Conservation (phyloP, 176 grass and related monocot species). For the Aegilops longissima region DNA sequence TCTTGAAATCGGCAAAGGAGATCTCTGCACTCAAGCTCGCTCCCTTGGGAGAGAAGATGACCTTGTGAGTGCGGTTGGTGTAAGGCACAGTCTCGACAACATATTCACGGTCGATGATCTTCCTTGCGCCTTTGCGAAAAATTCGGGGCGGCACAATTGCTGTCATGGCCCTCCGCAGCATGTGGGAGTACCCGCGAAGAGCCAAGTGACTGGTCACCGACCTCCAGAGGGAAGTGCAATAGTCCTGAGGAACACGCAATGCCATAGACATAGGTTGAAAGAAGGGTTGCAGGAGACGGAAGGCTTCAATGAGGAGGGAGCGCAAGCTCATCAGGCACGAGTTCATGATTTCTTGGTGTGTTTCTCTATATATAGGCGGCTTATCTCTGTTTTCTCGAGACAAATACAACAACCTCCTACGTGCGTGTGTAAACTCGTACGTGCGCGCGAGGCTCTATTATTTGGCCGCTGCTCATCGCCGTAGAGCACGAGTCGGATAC, state of each 20-base stretch:
- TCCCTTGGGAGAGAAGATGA: not conserved
- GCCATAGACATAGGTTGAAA: not conserved
- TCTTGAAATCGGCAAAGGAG: not conserved
- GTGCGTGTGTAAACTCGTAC: too few relatives aligned
- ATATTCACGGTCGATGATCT: not conserved
- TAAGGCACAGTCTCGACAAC: not conserved
- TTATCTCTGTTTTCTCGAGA: too few relatives aligned
- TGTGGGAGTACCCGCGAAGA: not conserved
- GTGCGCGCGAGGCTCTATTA: too few relatives aligned
- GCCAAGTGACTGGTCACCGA: not conserved
- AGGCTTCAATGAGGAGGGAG: not conserved
- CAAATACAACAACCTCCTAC: too few relatives aligned
- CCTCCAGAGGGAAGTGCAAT: not conserved
- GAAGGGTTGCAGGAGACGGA: not conserved
- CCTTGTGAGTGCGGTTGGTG: not conserved
- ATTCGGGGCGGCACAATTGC: not conserved
- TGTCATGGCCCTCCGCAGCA: not conserved
- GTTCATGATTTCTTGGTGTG: not conserved
- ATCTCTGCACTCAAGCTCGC: accelerated
- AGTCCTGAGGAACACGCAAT: too few relatives aligned
- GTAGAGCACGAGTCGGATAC: too few relatives aligned
- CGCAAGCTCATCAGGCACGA: not conserved
- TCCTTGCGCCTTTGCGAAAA: not conserved
- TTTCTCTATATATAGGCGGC: not conserved
- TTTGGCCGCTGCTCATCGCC: too few relatives aligned